Base-by-base conservation (phyloP, 495 filamentous ascomycete genomes). In the Hypoxylon lienhwacheense region DNA sequence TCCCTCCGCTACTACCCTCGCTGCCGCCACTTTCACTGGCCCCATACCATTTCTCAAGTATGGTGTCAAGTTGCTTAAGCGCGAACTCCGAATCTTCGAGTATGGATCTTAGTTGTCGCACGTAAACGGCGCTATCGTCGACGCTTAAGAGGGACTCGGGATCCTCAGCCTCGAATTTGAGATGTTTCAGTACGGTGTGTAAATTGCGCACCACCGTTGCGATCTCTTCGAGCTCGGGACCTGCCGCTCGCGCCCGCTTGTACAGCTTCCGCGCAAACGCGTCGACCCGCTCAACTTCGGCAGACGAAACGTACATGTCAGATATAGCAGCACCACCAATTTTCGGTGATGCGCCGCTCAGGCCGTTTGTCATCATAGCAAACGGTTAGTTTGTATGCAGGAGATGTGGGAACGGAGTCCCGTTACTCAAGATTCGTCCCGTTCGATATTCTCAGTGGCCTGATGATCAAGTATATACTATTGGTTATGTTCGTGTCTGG, bases 31-130 rank as follows among this genome's bases (percentile, higher is more conserved):
- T 43, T 17, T 37, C 48, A 7, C 44, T 48, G 24, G 55, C 26
- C 10, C 54, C 45, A 21, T 59, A 58, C 40, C 72, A 70, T 54
- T 66, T 70, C 25, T 70, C 70, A n/a, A 82, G 53, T 6, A 78
- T 69, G 4, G 68, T 64, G 40, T 74, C 71, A 10, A 77, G 67
- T 53, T 80, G 69, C 52, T 71, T 72, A 14, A 82, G 69, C 8
- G 70, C 66, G 26, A 73, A 72, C 52, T 77, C 73, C 46, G 72
- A 73, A 50, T 80, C 77, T 44, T 78, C 72, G 36, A 77, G 61
- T 43, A 80, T 73, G 2, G 70, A 66, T 0, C 55, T 63, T 21
- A 82, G 61, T 48, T 74, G 65, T n/a, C 72, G 64, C 11, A 63
- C 47, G 47, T 76, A 81, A 37, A 72, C 66, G 5, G 47, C 53